These are phyloP conservation scores for Botryotinia narcissicola DNA, from an alignment of 2,329 filamentous ascomycete genomes.

Conservation along the genomic window DNA sequence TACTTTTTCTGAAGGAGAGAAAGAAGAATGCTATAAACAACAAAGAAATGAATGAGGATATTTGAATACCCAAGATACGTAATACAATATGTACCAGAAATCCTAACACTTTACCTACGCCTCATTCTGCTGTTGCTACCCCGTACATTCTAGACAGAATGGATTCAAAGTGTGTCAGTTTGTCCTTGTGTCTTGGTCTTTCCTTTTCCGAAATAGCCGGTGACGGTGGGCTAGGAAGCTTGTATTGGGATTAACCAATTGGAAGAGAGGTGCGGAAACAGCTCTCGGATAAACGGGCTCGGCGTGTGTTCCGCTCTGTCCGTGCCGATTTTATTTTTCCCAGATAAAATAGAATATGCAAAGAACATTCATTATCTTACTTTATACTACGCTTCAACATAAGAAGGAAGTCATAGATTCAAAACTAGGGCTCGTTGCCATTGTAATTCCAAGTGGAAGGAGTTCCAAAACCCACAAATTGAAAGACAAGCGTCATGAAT, in stretches of 20 bases:
- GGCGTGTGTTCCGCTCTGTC: not conserved
- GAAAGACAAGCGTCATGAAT: not conserved
- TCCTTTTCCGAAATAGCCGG: not conserved
- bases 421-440: not conserved
- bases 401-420: not conserved
- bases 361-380: not conserved
- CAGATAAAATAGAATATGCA: not conserved
- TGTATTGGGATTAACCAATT: not conserved
- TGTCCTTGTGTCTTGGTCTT: not conserved
- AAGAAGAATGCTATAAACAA: not conserved
- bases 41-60: not conserved
- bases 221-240: not conserved
- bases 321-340: not conserved
- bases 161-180: not conserved
- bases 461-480: not conserved
- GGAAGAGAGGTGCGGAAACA: too few species aligned
- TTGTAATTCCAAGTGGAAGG: not conserved
- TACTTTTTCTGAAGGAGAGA: not conserved
- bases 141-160: not conserved
- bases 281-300: conserved; percentile 5
- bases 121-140: not conserved
- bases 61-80: not conserved
- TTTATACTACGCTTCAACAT: not conserved
- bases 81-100: not conserved
- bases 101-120: not conserved